Conservation (phyloP, 352 stramenopile species). For the Achlya hypogyna region DNA sequence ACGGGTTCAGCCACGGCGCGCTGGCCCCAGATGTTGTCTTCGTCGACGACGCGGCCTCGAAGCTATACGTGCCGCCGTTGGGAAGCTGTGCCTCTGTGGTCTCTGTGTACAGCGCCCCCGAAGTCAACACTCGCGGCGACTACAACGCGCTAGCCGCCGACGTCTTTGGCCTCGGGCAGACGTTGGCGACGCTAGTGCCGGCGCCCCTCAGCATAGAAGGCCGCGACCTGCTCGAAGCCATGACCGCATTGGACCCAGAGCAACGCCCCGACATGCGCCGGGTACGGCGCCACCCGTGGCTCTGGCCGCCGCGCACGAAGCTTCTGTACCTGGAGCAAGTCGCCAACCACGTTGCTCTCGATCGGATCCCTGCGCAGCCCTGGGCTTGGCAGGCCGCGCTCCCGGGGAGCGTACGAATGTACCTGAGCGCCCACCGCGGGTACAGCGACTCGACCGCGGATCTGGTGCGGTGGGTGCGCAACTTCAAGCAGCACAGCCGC, state of each 20-base stretch:
- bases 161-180: background rate
- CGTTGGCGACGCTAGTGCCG: background rate
- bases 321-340: background rate
- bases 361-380: background rate
- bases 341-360: background rate
- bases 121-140: background rate
- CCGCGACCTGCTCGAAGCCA: background rate
- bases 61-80: background rate
- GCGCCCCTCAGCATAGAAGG: background rate
- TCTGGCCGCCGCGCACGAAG: background rate
- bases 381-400: background rate
- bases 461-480: slow-evolving; percentile 13
- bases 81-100: background rate
- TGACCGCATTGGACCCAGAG: background rate
- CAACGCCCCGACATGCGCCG: background rate
- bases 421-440: background rate
- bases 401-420: background rate
- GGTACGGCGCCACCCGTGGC: background rate
- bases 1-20: background rate
- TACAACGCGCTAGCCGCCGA: background rate
- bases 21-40: background rate
- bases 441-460: background rate
- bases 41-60: background rate
- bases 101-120: background rate
- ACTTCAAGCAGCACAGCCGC: slow-evolving; percentile 1